A percentile compares a stretch with the other conserved stretches of the same genome.
These are phyloP conservation scores for Lathyrus sativus DNA, from an alignment of 306 rosid genomes.

Conservation along the genomic window DNA sequence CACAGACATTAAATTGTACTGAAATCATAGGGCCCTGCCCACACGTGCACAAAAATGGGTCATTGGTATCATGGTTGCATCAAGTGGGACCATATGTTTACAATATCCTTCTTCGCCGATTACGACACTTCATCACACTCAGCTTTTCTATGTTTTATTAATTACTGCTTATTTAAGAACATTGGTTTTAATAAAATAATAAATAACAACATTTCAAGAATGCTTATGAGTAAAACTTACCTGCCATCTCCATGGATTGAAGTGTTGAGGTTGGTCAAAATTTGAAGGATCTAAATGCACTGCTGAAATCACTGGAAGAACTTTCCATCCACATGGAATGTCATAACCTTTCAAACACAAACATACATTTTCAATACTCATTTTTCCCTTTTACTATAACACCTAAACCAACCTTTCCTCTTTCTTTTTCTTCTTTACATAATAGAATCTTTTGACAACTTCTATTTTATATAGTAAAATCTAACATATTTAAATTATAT, in stretches of 20 bases:
- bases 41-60: conserved; percentile 57
- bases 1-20: conserved; percentile 65
- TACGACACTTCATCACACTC: conserved; percentile 44
- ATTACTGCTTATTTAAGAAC: neutral
- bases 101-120: conserved; percentile 42
- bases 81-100: conserved; percentile 47
- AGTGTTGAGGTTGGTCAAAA: conserved; percentile 92
- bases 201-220: neutral
- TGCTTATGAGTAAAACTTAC: neutral
- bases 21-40: conserved; percentile 48
- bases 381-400: conserved; percentile 28
- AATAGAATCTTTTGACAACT: neutral
- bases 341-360: conserved; percentile 72
- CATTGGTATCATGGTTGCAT: conserved; percentile 41
- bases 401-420: conserved; percentile 15
- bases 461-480: too few relatives aligned
- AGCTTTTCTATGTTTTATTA: neutral
- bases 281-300: conserved; percentile 82
- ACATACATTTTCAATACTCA: conserved; percentile 26
- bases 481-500: too few relatives aligned
- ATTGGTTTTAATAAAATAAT: too few relatives aligned
- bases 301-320: conserved; percentile 94
- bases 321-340: conserved; percentile 99
- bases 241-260: conserved; percentile 99
- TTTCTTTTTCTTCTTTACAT: conserved; percentile 3